Base-by-base conservation (phyloP, 2,329 filamentous ascomycete species). In the Byssoonygena ceratinophila region DNA sequence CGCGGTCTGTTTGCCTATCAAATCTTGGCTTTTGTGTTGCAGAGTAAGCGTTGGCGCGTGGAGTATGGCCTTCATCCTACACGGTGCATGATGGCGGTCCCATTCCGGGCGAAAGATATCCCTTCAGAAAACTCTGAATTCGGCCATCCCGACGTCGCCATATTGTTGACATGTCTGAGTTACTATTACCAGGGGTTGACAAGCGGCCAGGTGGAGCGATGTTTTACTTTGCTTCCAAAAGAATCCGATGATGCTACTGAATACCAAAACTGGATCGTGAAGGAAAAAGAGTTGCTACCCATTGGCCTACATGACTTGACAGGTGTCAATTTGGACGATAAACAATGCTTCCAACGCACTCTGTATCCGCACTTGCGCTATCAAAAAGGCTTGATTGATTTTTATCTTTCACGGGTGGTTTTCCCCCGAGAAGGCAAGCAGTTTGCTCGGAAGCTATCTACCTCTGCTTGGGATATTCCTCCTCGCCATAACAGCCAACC, bases 391-490 rank as follows among this genome's bases (percentile, higher is more conserved):
- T 45, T 51, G 1, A 71, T 85, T 1, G 77, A 87, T 55, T 85
- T 78, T 55, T 87, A 76, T 58, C 63, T 87, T 0, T 64, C 66
- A 0, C 62, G 68, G 2, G 62, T 80, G 0, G 74, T 82, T 0
- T 85, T 85, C 55, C 72, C 79, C 0, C 78, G 73, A 18, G 74
- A 81, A 14, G 74, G 77, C 54, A 79, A 74, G 18, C 76, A 84
- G 52, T 85, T 83, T 43, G 74, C 76, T 0, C 52, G 71, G 4
- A 84, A 83, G 54, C 64, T 85, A 0, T 79, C 77, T 0, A 74
- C 78, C 0, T 84, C 81, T 0, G 81, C 80, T 0, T 85, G 81
- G 81, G 80, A 85, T 51, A 64, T 85, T n/a, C 78, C 69, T 0
- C 39, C 46, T 25, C 61, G 66, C 32, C 39, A 32, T 4, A 81